A percentile compares a stretch with the other conserved stretches of the same genome.
Conservation (phyloP, 176 grass and related monocot species). For the Miscanthus lutarioriparius region DNA sequence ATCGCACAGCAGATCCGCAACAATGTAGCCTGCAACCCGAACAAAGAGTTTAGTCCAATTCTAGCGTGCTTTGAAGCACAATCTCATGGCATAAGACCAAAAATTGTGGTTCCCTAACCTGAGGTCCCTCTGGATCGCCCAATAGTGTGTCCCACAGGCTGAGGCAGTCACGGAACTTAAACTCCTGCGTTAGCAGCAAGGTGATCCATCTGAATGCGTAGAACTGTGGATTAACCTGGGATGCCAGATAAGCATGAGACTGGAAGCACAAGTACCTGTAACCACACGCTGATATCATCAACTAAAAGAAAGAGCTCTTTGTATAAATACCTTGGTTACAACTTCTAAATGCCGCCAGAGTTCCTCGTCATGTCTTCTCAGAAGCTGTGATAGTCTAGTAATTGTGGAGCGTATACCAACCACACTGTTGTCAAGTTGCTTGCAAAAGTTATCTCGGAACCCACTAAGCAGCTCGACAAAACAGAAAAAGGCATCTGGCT, state of each 20-base stretch:
- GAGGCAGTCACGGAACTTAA: slow-evolving; percentile 78
- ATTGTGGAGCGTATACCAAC: slow-evolving; percentile 95
- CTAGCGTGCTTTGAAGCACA: not conserved
- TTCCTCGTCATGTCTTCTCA: slow-evolving; percentile 96
- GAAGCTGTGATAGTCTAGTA: slow-evolving; percentile 75
- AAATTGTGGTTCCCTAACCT: slow-evolving; percentile 41
- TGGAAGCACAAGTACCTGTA: slow-evolving; percentile 5
- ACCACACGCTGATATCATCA: not conserved
- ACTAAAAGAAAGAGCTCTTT: not conserved
- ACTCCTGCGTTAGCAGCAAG: slow-evolving; percentile 89
- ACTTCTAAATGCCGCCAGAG: slow-evolving; percentile 98
- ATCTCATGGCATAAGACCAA: not conserved
- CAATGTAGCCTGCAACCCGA: slow-evolving; percentile 65
- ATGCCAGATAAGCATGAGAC: slow-evolving; percentile 2
- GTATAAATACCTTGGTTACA: slow-evolving; percentile 73
- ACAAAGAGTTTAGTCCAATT: slow-evolving; percentile 1
- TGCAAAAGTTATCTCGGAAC: slow-evolving; percentile 98
- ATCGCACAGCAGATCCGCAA: slow-evolving; percentile 89
- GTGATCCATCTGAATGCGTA: slow-evolving; percentile 99
- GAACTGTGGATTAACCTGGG: slow-evolving; percentile 93
- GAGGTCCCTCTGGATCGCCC: slow-evolving; percentile 79
- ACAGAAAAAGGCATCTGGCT: slow-evolving; percentile 91
- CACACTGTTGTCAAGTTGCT: slow-evolving; percentile 91
- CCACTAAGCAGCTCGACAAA: slow-evolving; percentile 86
- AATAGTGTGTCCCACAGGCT: slow-evolving; percentile 83